phyloP scores from a whole-genome alignment of 129 eudicot species.

The Artemisia annua region DNA sequence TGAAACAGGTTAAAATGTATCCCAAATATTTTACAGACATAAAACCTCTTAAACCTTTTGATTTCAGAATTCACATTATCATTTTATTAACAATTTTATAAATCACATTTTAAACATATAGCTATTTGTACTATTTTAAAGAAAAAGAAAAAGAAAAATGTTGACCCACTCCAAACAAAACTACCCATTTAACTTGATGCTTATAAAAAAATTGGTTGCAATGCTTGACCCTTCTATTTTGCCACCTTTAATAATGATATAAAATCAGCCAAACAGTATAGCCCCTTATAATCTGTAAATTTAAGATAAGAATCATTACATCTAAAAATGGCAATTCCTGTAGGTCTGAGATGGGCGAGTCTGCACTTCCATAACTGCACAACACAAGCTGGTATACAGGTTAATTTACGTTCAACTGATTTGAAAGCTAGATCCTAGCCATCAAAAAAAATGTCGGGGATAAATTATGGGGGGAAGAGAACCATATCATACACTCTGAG shows the following conservation, averaged over 20 bases:
- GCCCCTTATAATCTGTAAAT: not conserved
- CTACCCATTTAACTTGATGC: not conserved
- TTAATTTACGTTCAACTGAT: not conserved
- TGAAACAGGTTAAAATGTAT: not conserved
- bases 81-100: conserved; percentile 6
- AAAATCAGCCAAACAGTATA: conserved; percentile 2
- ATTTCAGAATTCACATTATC: conserved; percentile 1
- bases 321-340: conserved; percentile 50
- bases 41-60: not conserved
- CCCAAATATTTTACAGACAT: not conserved
- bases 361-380: conserved; percentile 94
- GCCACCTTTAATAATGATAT: not conserved
- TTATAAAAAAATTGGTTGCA: too few species aligned
- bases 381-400: conserved; percentile 1
- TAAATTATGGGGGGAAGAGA: not conserved
- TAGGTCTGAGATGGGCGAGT: conserved; percentile 68
- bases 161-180: not conserved
- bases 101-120: not conserved
- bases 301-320: conserved; percentile 39
- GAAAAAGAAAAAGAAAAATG: not conserved
- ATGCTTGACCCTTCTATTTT: not conserved
- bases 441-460: too few species aligned
- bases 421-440: too few species aligned
- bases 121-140: not conserved
- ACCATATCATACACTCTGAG: conserved; percentile 85